Percentiles rank a stretch among this genome's conserved stretches.
phyloP scores from a whole-genome alignment of 2,329 filamentous ascomycete genomes.

The Neonectria faginata region DNA sequence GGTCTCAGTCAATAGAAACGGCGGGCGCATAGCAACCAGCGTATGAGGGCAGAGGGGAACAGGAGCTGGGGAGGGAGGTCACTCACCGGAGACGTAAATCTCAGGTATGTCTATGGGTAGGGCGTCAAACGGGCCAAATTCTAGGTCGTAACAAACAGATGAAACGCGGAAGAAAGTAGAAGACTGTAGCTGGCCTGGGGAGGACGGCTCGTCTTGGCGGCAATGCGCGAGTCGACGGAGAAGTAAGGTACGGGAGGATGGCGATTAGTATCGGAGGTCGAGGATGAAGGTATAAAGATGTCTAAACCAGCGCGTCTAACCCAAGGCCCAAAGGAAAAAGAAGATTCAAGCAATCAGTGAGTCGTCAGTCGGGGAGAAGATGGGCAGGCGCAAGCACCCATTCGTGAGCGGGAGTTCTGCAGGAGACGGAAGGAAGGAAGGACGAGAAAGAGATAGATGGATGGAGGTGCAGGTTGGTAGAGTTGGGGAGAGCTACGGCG shows the following conservation, averaged over 20 bases:
- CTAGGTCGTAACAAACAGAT: conserved; percentile 45
- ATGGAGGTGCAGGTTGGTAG: conserved; percentile 34
- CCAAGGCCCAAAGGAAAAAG: conserved; percentile 48
- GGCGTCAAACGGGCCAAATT: conserved; percentile 45
- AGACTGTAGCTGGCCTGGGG: conserved; percentile 29
- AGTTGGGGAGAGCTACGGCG: conserved; percentile 40
- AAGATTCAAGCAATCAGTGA: conserved; percentile 43
- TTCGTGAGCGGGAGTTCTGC: conserved; percentile 40
- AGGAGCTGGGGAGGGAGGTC: conserved; percentile 15
- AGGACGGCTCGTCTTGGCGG: conserved; percentile 37
- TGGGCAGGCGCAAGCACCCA: conserved; percentile 41
- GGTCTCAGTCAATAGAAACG: conserved; percentile 7
- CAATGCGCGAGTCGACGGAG: conserved; percentile 39
- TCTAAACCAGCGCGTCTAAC: conserved; percentile 57
- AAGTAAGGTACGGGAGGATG: conserved; percentile 36
- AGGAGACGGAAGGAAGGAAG: conserved; percentile 18
- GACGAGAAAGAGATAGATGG: conserved; percentile 32
- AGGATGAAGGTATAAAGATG: conserved; percentile 43
- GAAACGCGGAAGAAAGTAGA: conserved; percentile 36
- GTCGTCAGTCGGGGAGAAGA: conserved; percentile 33
- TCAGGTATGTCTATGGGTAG: conserved; percentile 46
- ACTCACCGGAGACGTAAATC: conserved; percentile 44
- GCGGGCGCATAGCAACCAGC: conserved; percentile 7
- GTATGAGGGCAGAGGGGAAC: conserved; percentile 11
- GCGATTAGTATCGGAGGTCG: conserved; percentile 42